Conservation (phyloP, 2,329 filamentous ascomycete species). For the Colletotrichum agaves region DNA sequence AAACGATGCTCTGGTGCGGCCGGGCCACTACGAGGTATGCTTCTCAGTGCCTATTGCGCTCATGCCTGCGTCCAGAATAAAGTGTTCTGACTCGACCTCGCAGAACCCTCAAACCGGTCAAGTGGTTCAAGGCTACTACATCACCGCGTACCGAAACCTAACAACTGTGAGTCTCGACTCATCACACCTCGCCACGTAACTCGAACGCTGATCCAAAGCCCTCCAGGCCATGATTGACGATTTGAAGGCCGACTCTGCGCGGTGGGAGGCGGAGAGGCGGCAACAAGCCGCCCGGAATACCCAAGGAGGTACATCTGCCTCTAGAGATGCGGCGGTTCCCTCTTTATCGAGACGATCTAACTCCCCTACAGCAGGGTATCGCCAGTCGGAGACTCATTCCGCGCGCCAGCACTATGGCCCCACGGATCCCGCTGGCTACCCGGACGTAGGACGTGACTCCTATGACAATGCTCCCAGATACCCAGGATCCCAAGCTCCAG, state of each 20-base stretch:
- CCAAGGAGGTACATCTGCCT: constrained; percentile 68
- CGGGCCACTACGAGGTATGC: constrained; percentile 77
- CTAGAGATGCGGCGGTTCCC: constrained; percentile 59
- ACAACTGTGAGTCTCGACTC: constrained; percentile 70
- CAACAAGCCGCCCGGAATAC: constrained; percentile 64
- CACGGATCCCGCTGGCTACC: constrained; percentile 43
- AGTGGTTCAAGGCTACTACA: constrained; percentile 77
- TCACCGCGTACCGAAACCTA: constrained; percentile 82
- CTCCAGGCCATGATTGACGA: constrained; percentile 72
- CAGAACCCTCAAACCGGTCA: constrained; percentile 68
- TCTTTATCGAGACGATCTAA: constrained; percentile 65
- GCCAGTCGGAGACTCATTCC: constrained; percentile 62
- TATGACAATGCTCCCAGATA: constrained; percentile 59
- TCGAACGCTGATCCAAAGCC: constrained; percentile 4
- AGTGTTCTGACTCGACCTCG: constrained; percentile 17
- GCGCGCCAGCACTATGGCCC: constrained; percentile 61
- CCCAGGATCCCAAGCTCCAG: constrained; percentile 60
- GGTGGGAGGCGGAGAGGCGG: constrained; percentile 70
- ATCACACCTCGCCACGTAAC: background rate
- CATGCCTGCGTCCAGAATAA: background rate
- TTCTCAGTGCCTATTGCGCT: constrained; percentile 16
- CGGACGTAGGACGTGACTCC: constrained; percentile 50
- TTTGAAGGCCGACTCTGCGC: constrained; percentile 69
- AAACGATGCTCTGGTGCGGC: constrained; percentile 83
- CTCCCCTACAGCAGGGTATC: constrained; percentile 67